Evolutionary conservation across 2,329 filamentous ascomycete genomes (phyloP), one percentile per base, ranked within the genome.

Genomic region (Fonsecaea nubica): DNA sequence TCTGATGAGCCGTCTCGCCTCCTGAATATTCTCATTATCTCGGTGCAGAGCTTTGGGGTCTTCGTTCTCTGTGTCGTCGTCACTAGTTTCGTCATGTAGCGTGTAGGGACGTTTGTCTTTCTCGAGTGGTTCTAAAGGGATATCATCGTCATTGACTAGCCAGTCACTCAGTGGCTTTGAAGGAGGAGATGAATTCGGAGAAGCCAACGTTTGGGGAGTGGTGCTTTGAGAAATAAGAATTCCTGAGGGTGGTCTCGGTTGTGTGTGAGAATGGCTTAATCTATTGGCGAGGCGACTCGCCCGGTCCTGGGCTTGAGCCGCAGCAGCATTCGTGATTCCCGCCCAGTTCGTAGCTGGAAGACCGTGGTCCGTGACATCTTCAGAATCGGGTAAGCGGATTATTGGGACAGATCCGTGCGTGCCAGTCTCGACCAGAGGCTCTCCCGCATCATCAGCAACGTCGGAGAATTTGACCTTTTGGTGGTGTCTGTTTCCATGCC

Each of bases 31-130:
- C 53, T 71, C 71, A 32, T 65, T 64, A 13, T 62, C 36, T 4
- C 62, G 67, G 38, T 69, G 63, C 57, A 71, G 52, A 4, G 42
- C 53, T 33, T 70, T 68, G 5, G 53, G 48, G 12, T 66, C 40
- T 4, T 70, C 66, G 5, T 42, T 62, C 13, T 71, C 72, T 25
- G 61, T 58, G 12, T 70, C 65, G 30, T 71, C 68, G 21, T 72
- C 70, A 18, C 72, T 73, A 12, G 72, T 69, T 5, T 72, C 70
- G 36, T 75, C 73, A 40, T 74, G 68, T 32, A 74, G 65, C 1
- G 65, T 68, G 65, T 72, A 74, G 35, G 63, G 70, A 6, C 72
- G 58, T 57, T 62, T 71, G 32, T 69, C 67, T 25, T 65, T 71
- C 7, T 71, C 63, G 18, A 75, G 63, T 13, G 62, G 65, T 25